A percentile compares a stretch with the other conserved stretches of the same genome.
These are phyloP conservation scores for Samsoniella hepiali DNA, from an alignment of 2,329 filamentous ascomycete species.

Conservation along the genomic window DNA sequence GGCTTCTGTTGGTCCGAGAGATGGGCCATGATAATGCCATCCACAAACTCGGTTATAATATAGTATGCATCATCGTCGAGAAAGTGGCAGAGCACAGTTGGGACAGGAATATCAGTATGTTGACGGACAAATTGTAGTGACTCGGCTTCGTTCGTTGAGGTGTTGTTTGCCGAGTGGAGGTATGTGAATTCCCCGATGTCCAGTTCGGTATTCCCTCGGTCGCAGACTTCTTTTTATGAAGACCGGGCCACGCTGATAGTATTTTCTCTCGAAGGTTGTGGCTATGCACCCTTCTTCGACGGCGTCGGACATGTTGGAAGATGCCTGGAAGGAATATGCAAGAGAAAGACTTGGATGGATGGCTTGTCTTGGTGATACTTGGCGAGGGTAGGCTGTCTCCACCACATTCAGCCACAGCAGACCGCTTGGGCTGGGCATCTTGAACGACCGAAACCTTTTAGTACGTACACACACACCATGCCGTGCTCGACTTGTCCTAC, in stretches of 20 bases:
- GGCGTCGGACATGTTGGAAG: slow-evolving; percentile 1
- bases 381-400: neutral
- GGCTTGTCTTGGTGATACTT: neutral
- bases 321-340: neutral
- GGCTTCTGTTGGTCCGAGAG: slow-evolving; percentile 27
- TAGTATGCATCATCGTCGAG: slow-evolving; percentile 32
- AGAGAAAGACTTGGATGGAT: neutral
- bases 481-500: too few species aligned
- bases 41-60: slow-evolving; percentile 30
- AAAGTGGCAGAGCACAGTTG: slow-evolving; percentile 26
- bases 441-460: neutral
- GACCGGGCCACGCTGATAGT: slow-evolving; percentile 27
- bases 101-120: slow-evolving; percentile 30
- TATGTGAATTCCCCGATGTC: slow-evolving; percentile 28
- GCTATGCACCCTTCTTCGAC: slow-evolving; percentile 28
- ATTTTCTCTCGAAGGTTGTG: slow-evolving; percentile 29
- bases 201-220: slow-evolving; percentile 29
- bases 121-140: slow-evolving; percentile 26
- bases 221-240: slow-evolving; percentile 32
- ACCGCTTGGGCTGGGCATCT: neutral
- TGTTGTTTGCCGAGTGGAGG: slow-evolving; percentile 30
- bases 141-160: slow-evolving; percentile 30
- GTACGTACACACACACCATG: too few species aligned
- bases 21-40: slow-evolving; percentile 30
- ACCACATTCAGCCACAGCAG: neutral